Percentiles rank a stretch among this genome's conserved stretches.
phyloP scores from a whole-genome alignment of 805 yeast species.

The Kuraishia ogatae region DNA sequence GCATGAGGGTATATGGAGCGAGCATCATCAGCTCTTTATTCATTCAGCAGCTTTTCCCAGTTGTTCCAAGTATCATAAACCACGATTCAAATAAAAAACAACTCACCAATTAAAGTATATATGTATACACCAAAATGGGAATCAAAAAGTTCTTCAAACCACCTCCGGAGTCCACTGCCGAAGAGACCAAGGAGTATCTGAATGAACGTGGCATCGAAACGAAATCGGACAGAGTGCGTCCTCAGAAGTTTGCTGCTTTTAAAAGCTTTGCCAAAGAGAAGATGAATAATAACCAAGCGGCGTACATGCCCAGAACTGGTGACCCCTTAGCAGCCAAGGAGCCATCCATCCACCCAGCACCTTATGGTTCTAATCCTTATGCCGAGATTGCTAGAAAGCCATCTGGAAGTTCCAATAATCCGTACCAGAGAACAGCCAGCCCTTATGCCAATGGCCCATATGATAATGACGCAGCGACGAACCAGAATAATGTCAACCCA shows the following conservation, averaged over 20 bases:
- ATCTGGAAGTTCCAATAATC: neutral
- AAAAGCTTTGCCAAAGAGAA: slow-evolving; percentile 34
- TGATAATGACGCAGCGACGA: neutral
- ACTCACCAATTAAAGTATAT: too few species aligned
- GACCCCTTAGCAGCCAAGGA: neutral
- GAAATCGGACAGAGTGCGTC: slow-evolving; percentile 25
- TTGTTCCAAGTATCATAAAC: too few species aligned
- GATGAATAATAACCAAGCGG: neutral
- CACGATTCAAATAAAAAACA: too few species aligned
- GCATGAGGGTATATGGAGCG: too few species aligned
- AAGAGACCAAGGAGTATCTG: slow-evolving; percentile 30
- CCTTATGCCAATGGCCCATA: neutral
- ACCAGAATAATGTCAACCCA: neutral
- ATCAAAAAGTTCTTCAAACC: slow-evolving; percentile 39
- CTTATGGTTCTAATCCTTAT: neutral
- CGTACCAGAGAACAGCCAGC: neutral
- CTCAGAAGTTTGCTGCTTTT: slow-evolving; percentile 39
- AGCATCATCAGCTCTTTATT: too few species aligned
- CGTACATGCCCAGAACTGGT: neutral
- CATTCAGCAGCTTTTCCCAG: too few species aligned
- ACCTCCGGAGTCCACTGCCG: slow-evolving; percentile 36
- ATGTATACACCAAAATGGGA: slow-evolving; percentile 27
- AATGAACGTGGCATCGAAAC: slow-evolving; percentile 33
- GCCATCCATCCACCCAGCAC: neutral
- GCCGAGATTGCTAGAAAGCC: neutral